Conservation (phyloP, 2,329 filamentous ascomycete genomes). For the Alternaria triticimaculans region DNA sequence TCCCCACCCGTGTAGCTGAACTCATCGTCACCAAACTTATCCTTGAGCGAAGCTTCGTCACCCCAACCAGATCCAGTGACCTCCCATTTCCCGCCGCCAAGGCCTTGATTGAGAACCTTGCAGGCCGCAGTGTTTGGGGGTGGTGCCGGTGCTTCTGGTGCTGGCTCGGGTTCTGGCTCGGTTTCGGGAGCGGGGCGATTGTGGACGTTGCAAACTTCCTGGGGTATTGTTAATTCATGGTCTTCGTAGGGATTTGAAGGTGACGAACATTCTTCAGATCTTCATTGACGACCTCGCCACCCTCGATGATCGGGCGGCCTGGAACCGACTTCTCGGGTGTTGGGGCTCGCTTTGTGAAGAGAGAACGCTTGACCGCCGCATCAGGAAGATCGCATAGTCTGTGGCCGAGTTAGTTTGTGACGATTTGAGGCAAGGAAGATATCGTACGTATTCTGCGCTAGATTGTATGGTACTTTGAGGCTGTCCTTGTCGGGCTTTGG, state of each 20-base stretch:
- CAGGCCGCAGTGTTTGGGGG: neutral
- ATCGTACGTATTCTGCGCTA: neutral
- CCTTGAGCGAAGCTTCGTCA: neutral
- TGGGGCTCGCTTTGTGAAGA: neutral
- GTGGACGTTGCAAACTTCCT: neutral
- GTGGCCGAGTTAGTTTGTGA: neutral
- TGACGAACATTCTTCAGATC: neutral
- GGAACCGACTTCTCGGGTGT: neutral
- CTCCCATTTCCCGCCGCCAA: accelerated
- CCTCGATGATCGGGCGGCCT: neutral
- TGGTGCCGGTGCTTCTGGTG: neutral
- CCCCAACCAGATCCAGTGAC: neutral
- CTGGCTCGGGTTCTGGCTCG: neutral
- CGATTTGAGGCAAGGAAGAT: neutral
- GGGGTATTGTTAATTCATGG: neutral
- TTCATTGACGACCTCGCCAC: neutral
- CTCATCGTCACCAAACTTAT: neutral
- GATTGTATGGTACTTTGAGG: neutral
- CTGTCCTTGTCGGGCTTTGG: neutral
- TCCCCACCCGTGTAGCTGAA: neutral
- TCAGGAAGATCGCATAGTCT: neutral
- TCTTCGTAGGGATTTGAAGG: neutral
- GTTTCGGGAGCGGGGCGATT: neutral
- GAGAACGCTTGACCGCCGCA: neutral
- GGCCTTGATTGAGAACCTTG: accelerated